Base-by-base conservation (phyloP, 805 yeast genomes). In the Blastobotrys americana region DNA sequence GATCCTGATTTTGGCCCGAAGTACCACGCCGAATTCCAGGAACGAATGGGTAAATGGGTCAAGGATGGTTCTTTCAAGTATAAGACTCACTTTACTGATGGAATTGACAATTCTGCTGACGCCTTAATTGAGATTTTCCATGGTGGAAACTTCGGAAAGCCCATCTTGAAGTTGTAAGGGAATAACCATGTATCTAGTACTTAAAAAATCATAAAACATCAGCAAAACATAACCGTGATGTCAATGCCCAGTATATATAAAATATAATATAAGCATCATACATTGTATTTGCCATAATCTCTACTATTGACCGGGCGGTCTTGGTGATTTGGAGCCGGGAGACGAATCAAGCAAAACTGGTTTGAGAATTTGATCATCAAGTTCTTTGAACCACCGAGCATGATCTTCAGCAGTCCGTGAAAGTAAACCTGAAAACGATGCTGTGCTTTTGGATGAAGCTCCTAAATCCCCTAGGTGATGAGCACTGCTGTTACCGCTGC, bases 361-460 rank as follows among this genome's bases (percentile, higher is more conserved):
- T 62, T 89, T 89, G 55, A 93, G 71, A 18, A 93, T 93, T 59
- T 86, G 86, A 55, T 93, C 96, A 60, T 93, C 99, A 59, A 93
- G 86, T 55, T 78, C 82, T 17, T 86, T 82, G 63, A 93, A 93
- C 97, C 98, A 90, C 59, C 76, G 80, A 8, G 89, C 84, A 49
- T 80, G 84, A 52, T 84, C 89, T 50, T 82, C 90, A 1, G 76
- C 73, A 2, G 34, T 58, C 34, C 48, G 61, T 23, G 48, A 44
- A 3, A 39, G 42, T 20, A 27, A n/a, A n/a, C 55, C 56, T 15
- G 59, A 43, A 8, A 55, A 18, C 13, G 58, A 50, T 15, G 8
- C 35, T 28, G 19, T n/a, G 37, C 28, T 25, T 13, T 25, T 41
- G n/a, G n/a, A n/a, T 28, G 42, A 34, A 13, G 20, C 13, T 22